These are phyloP conservation scores for Alloteropsis semialata DNA, from an alignment of 176 grass and related monocot species.

Conservation along the genomic window DNA sequence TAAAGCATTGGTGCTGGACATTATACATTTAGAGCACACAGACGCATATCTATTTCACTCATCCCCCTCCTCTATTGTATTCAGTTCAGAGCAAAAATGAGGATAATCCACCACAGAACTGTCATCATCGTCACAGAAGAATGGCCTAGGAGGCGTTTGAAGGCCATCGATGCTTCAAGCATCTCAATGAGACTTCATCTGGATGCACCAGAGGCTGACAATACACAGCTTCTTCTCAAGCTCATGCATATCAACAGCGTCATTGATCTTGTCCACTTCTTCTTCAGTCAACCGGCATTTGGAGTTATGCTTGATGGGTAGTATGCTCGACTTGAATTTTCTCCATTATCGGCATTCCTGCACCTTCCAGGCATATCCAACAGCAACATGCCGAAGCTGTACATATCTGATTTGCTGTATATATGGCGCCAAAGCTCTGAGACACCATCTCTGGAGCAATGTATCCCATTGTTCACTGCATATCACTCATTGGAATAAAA, in stretches of 20 bases:
- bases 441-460: constrained; percentile 53
- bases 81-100: background rate
- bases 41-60: background rate
- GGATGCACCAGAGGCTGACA: constrained; percentile 47
- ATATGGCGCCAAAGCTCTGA: constrained; percentile 42
- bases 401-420: constrained; percentile 50
- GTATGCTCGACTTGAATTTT: constrained; percentile 24
- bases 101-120: background rate
- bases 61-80: background rate
- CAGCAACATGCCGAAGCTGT: constrained; percentile 61
- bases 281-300: background rate
- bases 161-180: background rate
- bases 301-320: constrained; percentile 47
- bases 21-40: background rate
- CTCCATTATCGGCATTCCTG: constrained; percentile 14
- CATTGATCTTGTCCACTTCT: background rate
- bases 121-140: constrained; percentile 13
- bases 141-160: constrained; percentile 25
- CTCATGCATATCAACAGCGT: constrained; percentile 2
- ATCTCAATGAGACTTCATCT: constrained; percentile 42
- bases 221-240: constrained; percentile 38
- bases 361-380: constrained; percentile 46
- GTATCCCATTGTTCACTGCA: constrained; percentile 44
- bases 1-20: background rate
- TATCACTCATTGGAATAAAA: constrained; percentile 10